Conservation (phyloP, 345 rosid genomes). For the Eucalyptus cladocalyx region DNA sequence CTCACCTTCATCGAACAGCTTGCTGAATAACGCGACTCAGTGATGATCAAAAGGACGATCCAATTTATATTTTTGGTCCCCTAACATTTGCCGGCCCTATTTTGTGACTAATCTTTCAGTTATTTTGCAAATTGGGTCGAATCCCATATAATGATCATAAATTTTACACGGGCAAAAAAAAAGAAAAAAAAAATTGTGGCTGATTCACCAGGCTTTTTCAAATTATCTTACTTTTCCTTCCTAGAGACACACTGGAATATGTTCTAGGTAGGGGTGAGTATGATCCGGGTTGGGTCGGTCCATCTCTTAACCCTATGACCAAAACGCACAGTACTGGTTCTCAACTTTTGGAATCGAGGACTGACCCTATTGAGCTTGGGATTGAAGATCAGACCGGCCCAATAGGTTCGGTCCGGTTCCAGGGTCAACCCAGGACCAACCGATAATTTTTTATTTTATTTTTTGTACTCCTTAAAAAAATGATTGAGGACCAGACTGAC, state of each 20-base stretch:
- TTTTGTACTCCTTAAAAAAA: no score
- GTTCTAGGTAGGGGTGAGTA: no score
- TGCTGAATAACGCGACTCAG: conserved; percentile 47
- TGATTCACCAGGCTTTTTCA: background rate
- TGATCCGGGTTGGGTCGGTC: fast-evolving
- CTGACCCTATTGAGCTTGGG: no score
- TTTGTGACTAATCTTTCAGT: background rate
- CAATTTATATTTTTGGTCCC: background rate
- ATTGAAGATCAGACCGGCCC: fast-evolving
- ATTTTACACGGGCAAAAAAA: background rate
- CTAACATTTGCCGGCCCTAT: background rate
- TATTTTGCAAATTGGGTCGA: background rate
- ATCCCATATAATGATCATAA: background rate
- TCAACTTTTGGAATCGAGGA: fast-evolving
- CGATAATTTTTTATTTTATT: no score
- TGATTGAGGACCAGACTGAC: fast-evolving
- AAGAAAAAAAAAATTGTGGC: background rate
- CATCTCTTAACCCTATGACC: fast-evolving
- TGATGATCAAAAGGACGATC: background rate
- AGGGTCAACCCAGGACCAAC: fast-evolving
- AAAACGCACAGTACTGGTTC: fast-evolving
- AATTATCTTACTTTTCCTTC: background rate
- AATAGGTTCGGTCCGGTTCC: fast-evolving
- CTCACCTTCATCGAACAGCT: conserved; percentile 79
- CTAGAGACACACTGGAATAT: background rate